Evolutionary conservation across 805 yeast genomes (phyloP).

Genomic region (Candida pseudoglaebosa): DNA sequence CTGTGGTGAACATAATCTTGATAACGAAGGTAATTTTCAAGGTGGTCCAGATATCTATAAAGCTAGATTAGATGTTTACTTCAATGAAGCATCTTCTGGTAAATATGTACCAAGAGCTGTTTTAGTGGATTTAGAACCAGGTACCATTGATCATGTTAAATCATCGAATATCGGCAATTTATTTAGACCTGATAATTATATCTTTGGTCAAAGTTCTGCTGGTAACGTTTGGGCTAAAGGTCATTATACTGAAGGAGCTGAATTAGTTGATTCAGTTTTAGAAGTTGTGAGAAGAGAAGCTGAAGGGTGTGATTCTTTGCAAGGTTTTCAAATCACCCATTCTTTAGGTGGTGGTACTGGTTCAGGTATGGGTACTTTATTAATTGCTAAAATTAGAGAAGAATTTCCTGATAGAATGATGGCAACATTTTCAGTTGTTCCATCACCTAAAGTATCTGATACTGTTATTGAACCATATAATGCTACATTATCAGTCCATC

Average conservation of each 20-base stretch:
- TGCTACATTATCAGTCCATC: conserved; percentile 87
- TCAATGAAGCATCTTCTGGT: conserved; percentile 80
- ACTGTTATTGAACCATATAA: conserved; percentile 95
- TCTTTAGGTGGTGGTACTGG: conserved; percentile 82
- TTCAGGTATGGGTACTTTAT: conserved; percentile 91
- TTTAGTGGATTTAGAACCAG: conserved; percentile 90
- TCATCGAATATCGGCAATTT: conserved; percentile 77
- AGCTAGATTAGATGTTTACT: conserved; percentile 72
- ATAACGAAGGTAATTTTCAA: conserved; percentile 67
- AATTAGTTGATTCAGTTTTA: conserved; percentile 82
- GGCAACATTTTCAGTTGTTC: conserved; percentile 92
- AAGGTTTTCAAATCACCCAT: conserved; percentile 83
- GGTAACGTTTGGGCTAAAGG: conserved; percentile 98
- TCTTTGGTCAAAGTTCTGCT: conserved; percentile 87
- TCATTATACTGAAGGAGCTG: conserved; percentile 95
- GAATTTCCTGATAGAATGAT: conserved; percentile 95
- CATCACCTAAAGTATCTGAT: conserved; percentile 86
- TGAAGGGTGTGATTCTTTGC: conserved; percentile 87
- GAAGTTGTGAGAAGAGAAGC: conserved; percentile 92
- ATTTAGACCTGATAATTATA: conserved; percentile 89
- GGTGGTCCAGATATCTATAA: conserved; percentile 43
- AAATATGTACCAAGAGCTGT: conserved; percentile 94
- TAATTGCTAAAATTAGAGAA: conserved; percentile 81
- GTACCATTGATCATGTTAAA: conserved; percentile 83
- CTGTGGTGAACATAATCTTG: conserved; percentile 84